Conservation (phyloP, 352 stramenopile species). For the Pythium sukuiense region DNA sequence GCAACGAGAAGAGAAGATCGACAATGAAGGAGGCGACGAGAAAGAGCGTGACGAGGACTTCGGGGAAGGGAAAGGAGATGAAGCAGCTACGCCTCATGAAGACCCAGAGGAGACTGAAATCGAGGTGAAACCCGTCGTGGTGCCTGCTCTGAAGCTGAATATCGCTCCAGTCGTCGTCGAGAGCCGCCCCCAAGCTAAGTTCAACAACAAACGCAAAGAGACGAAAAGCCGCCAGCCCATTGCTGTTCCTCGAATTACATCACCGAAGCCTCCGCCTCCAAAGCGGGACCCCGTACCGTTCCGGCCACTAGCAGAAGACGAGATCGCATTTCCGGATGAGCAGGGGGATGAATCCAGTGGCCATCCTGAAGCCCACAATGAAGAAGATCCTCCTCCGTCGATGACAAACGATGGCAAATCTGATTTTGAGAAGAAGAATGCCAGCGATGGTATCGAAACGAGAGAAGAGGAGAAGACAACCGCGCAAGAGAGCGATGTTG, state of each 20-base stretch:
- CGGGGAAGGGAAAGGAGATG: conserved; percentile 17
- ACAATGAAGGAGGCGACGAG: conserved; percentile 12
- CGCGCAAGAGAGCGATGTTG: not conserved
- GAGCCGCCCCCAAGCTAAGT: not conserved
- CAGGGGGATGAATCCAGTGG: conserved; percentile 9
- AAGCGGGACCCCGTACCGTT: conserved; percentile 2
- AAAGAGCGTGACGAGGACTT: conserved; percentile 32
- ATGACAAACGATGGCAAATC: not conserved
- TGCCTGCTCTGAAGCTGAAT: conserved; percentile 2
- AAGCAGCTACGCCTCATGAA: conserved; percentile 9
- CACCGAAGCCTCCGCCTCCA: not conserved
- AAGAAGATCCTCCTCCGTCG: not conserved
- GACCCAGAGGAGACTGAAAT: not conserved
- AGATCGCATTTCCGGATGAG: conserved; percentile 17
- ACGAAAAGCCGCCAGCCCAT: not conserved
- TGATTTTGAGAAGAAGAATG: not conserved
- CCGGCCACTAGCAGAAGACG: conserved; percentile 7
- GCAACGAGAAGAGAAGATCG: not conserved
- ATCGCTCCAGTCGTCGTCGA: not conserved
- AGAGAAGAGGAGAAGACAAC: not conserved
- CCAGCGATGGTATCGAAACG: not conserved
- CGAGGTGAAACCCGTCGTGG: not conserved
- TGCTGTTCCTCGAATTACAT: conserved; percentile 8
- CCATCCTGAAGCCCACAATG: not conserved
- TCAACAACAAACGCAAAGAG: not conserved